Base-by-base conservation (phyloP, 1,284 basidiomycete genomes). In the Coriolopsis trogii region DNA sequence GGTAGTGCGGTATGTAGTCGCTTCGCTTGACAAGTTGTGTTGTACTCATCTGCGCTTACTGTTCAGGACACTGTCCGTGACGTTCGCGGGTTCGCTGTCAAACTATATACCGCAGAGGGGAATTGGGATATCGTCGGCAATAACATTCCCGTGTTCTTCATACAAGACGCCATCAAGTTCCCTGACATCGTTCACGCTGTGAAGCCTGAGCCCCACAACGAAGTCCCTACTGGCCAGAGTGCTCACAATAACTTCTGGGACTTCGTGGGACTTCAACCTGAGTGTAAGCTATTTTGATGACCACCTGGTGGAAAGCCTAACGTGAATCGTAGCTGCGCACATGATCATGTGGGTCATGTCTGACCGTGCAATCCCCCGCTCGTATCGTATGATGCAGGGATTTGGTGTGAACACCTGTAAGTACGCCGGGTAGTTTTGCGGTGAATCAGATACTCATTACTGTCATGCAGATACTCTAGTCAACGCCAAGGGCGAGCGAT, bases 161-260 rank as follows among this genome's bases (percentile, higher is more conserved):
- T 95, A 24, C 89, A 92, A 54, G 86, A 89, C 56, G 85, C 87
- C 0, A 85, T 93, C 68, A 89, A 92, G 66, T 94, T 93, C 64
- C 85, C 87, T 13, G 91, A 93, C 63, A 71, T 94, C 46, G 76
- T 93, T 34, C 91, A 93, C 64, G 85, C 90, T 51, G 82, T 86
- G 24, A 88, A 90, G 63, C 88, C 89, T 1, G 89, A 91, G 64
- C 91, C 91, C 3, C 80, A 91, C 42, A 87, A 86, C 53, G 88
- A 91, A 62, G 79, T 88, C 1, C 79, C 79, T 4, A 76, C 78
- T 46, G 84, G 79, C 3, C 85, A 87, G 62, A 71, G 63, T 25
- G 85, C 85, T n/a, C 88, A 89, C 59, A 90, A 93, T 67, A 93
- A 91, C 64, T 89, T 91, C 56, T 93, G 89, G 89, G 91, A 92